These are phyloP conservation scores for Tephrocybe sp. DNA, from an alignment of 768 basidiomycete species.

Conservation along the genomic window DNA sequence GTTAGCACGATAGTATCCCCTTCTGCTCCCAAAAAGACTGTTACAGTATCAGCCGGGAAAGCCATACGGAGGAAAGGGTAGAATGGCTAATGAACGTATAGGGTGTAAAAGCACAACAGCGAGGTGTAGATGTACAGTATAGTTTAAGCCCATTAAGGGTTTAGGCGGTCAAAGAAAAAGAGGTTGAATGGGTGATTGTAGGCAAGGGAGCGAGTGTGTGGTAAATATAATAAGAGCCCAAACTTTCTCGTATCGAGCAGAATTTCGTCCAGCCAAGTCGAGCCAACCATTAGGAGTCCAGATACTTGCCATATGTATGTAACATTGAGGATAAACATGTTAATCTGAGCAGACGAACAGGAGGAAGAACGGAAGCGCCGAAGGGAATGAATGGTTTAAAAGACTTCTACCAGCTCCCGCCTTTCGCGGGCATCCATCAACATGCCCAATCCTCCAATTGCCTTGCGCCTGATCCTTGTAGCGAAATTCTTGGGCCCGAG, in stretches of 20 bases:
- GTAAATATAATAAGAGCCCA: conserved; percentile 12
- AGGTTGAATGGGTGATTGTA: conserved; percentile 2
- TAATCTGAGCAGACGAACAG: conserved; percentile 6
- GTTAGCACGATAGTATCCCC: too few relatives aligned
- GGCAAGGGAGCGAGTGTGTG: conserved; percentile 12
- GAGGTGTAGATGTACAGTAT: conserved; percentile 12
- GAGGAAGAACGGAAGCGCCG: conserved; percentile 19
- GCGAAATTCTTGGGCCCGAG: conserved; percentile 90
- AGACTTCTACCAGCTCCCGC: conserved; percentile 72
- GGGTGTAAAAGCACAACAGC: conserved; percentile 20
- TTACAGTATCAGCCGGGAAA: too few relatives aligned
- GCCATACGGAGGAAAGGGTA: too few relatives aligned
- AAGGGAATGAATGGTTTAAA: conserved; percentile 38
- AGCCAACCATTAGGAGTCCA: conserved; percentile 14
- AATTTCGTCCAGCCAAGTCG: conserved; percentile 19
- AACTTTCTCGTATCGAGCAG: conserved; percentile 17
- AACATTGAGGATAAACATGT: conserved; percentile 4
- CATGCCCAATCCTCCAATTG: conserved; percentile 77
- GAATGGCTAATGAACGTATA: conserved; percentile 23
- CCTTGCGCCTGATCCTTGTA: conserved; percentile 79
- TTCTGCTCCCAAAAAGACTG: too few relatives aligned
- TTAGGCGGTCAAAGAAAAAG: conserved; percentile 6
- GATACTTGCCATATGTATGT: conserved; percentile 12
- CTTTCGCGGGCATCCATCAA: conserved; percentile 83
- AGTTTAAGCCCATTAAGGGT: conserved; percentile 16